Base-by-base conservation (phyloP, 768 basidiomycete genomes). In the Boletus fagicola region DNA sequence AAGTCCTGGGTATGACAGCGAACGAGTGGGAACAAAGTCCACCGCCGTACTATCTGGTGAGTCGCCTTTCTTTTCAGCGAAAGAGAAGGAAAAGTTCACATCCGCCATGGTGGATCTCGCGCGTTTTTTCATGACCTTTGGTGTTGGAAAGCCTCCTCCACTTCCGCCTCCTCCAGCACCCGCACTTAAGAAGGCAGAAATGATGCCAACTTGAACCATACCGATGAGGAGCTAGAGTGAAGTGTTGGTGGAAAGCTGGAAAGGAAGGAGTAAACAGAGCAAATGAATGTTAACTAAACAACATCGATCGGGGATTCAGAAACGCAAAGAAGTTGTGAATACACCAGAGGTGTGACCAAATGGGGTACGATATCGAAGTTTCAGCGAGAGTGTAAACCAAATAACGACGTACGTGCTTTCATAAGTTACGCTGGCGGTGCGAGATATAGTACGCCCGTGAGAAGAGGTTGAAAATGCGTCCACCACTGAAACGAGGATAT, bases 31-130 rank as follows among this genome's bases (percentile, higher is more conserved):
- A 51, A 15, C 24, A 5, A 2, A 10, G 30, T 20, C 57, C 59
- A 12, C 59, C 59, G 22, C 59, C 59, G 4, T 60, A 46, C 20
- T 61, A 54, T 54, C 59, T 49, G 12, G 59, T 61, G 18, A 47
- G 51, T 49, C n/a, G 4, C 31, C 18, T 7, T 18, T 2, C 4
- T 22, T 22, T 35, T 12, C 13, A 2, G n/a, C 9, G 15, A 33
- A 16, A 8, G 24, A 18, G 11, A 36, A 5, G 6, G 7, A 22
- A n/a, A 28, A 2, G 31, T 22, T 57, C 7, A 57, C 33, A 10
- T 33, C 15, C n/a, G 6, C 2, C 12, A 3, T 24, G 15, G 3
- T 28, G 33, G 15, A n/a, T 49, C 10, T 40, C 22, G 1, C 22
- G 10, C 40, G 5, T 33, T 36, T 15, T 33, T 36, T 15, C n/a